A percentile compares a stretch with the other conserved stretches of the same genome.
Evolutionary conservation across 164 flowering plant species (phyloP).

Genomic region (Hamamelis virginiana): DNA sequence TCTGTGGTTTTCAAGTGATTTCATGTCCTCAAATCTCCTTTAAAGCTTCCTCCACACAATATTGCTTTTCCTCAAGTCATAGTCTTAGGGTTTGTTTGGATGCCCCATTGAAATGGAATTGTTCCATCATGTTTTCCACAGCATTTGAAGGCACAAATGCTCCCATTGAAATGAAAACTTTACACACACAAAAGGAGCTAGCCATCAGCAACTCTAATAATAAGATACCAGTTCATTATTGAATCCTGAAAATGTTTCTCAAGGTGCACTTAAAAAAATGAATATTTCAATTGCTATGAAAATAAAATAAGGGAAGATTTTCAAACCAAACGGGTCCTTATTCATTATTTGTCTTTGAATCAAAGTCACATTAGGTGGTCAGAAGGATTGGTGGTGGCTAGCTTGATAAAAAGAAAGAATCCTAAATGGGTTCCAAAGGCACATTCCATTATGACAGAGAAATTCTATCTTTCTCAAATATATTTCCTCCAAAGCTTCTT

Average conservation of each 20-base stretch:
- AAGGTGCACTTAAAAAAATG: not conserved
- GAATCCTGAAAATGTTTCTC: not conserved
- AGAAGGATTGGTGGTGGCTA: slow-evolving; percentile 19
- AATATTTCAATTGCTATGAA: not conserved
- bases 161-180: not conserved
- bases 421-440: slow-evolving; percentile 28
- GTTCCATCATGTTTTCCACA: not conserved
- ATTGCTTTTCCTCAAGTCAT: slow-evolving; percentile 8
- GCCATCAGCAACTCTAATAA: not conserved
- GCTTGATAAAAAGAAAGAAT: slow-evolving; percentile 27
- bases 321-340: slow-evolving; percentile 7
- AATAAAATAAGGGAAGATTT: not conserved
- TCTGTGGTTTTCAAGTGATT: slow-evolving; percentile 25
- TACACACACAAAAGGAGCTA: not conserved
- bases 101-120: not conserved
- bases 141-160: not conserved
- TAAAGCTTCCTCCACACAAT: not conserved
- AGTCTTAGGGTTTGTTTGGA: slow-evolving; percentile 11
- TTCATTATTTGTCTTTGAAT: slow-evolving; percentile 28
- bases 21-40: slow-evolving; percentile 13
- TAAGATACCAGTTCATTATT: slow-evolving; percentile 1
- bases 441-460: slow-evolving; percentile 34
- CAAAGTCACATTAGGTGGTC: slow-evolving; percentile 14
- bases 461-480: slow-evolving; percentile 24
- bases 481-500: slow-evolving; percentile 11